Evolutionary conservation across 352 stramenopile species (phyloP), one percentile per base, ranked within the genome.

Genomic region (Phytopythium aichiense): DNA sequence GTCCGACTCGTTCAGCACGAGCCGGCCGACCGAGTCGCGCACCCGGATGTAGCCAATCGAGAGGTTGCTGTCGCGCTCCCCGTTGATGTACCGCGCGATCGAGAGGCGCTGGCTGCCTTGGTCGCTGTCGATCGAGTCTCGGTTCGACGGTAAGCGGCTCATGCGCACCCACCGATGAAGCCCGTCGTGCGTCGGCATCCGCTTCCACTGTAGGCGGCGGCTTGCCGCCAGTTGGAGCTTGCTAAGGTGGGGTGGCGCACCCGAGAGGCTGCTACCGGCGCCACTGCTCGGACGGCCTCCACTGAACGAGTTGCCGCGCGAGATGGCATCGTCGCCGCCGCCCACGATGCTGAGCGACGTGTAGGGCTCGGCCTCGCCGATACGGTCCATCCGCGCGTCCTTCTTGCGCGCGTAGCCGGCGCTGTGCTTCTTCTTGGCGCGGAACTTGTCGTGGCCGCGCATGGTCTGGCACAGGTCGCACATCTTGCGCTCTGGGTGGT

Each of bases 381-480:
- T 81, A 2, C 75, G 56, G 5, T 62, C 65, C 77, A 84, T 87
- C 58, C 72, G 72, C 23, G 69, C 71, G 43, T 54, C 56, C 23
- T 65, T 77, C 23, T 58, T 60, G 60, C 66, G 45, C 45, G 42
- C 64, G 59, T 25, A 67, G 33, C 51, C 65, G 42, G 51, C 74
- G 38, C 63, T 71, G 18, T 68, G 71, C n/a, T 72, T 76, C 30
- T 51, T 71, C 45, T 69, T 72, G 49, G 72, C 67, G 22, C 80
- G 66, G 28, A 85, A 74, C 50, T 73, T 62, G 46, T 92, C 84
- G 0, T 78, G 69, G 43, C 81, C 81, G 7, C 79, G 64, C 33
- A 77, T 42, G 7, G 81, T 96, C 63, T 95, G 87, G 64, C 89
- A 97, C 61, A 96, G 63, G 56, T 92, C 86, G 74, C 89, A 97